Evolutionary conservation across 495 filamentous ascomycete genomes (phyloP), one percentile per base, ranked within the genome.

Genomic region (Penicillium coprophilum): DNA sequence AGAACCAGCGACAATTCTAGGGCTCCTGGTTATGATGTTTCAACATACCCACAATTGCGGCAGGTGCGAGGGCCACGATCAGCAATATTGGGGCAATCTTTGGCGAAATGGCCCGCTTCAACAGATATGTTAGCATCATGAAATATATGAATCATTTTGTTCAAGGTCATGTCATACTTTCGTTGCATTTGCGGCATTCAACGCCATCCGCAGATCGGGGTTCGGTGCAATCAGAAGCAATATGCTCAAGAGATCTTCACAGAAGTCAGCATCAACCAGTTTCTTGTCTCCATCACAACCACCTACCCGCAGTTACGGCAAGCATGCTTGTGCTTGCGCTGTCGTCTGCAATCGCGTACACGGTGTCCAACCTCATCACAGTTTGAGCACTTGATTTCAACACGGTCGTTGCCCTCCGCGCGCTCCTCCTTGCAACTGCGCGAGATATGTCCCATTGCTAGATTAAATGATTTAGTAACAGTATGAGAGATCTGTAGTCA

Each of bases 281-380:
- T 17, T 53, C 20, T 8, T 39, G 28, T 48, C 20, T 55, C 44
- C 21, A 31, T 32, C 11, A 20, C 30, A 30, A 9, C 11, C 41
- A 77, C 81, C 51, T 78, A 85, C 81, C 85, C 84, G 81, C 92
- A 97, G 67, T 96, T 96, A 59, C 85, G 86, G 76, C 92, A 97
- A 17, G 82, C 85, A 57, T 79, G 84, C 53, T 75, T 81, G 66
- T 84, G 78, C 78, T 56, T 77, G 72, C 71, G 57, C 53, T 77
- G 68, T 56, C 88, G 82, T 60, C 87, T 65, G 75, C 92, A 96
- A 56, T 76, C 71, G 64, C 86, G 90, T 31, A 76, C 59, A 21
- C 81, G 82, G 59, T 96, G 92, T 15, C 92, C 92, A 28, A 89
- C 55, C 47, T 86, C 80, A 9, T 71, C 66, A 65, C 93, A 98